Evolutionary conservation across 2,329 filamentous ascomycete genomes (phyloP).

Genomic region (Massarina eburnea): DNA sequence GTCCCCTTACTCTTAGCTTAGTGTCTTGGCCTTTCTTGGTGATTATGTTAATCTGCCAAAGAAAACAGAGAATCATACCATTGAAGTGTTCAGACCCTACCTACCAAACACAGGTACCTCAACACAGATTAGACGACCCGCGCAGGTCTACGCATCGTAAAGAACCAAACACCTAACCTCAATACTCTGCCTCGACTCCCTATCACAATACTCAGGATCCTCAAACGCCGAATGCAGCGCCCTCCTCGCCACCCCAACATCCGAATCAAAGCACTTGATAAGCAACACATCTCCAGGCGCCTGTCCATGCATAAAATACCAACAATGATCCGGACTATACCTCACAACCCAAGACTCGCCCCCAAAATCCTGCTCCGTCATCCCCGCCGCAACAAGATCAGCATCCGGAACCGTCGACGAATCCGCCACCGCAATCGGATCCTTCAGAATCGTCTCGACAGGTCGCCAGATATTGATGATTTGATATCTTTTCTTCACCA

Average conservation of each 20-base stretch:
- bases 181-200: conserved; percentile 22
- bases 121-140: conserved; percentile 2
- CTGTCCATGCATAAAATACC: conserved; percentile 25
- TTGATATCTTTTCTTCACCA: conserved; percentile 27
- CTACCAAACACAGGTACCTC: not conserved
- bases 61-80: not conserved
- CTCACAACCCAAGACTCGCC: conserved; percentile 25
- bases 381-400: conserved; percentile 23
- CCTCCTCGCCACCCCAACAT: conserved; percentile 19
- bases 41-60: conserved; percentile 6
- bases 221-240: conserved; percentile 27
- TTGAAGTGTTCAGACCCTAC: conserved; percentile 4
- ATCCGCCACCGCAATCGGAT: conserved; percentile 31
- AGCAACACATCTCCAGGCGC: conserved; percentile 24
- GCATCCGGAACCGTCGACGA: conserved; percentile 22
- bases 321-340: conserved; percentile 20
- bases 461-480: conserved; percentile 36
- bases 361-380: conserved; percentile 22
- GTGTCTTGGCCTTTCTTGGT: conserved; percentile 7
- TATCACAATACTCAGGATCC: conserved; percentile 16
- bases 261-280: conserved; percentile 30
- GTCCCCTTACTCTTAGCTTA: conserved; percentile 10
- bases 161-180: conserved; percentile 27
- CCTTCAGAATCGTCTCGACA: conserved; percentile 26
- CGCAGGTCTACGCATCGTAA: conserved; percentile 17